Conservation (phyloP, 176 grass and related monocot species). For the Leersia perrieri region DNA sequence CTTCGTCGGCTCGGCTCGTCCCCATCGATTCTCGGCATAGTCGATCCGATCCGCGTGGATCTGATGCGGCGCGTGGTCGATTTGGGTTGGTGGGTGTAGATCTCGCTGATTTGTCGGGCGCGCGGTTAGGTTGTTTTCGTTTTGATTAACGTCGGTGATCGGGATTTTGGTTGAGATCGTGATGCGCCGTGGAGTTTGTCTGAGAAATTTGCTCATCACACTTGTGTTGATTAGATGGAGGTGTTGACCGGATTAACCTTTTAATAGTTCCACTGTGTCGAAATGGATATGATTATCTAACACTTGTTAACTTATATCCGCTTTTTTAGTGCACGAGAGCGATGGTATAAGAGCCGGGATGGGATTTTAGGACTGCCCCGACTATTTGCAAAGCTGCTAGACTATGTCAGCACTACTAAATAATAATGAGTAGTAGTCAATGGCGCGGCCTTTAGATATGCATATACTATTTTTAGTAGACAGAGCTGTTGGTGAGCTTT, state of each 20-base stretch:
- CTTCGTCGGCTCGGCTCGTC: no score
- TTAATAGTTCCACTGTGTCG: background rate
- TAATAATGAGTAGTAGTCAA: conserved; percentile 1
- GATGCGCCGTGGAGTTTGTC: background rate
- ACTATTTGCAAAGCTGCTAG: background rate
- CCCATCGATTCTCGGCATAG: background rate
- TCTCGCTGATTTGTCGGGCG: conserved; percentile 15
- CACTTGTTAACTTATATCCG: background rate
- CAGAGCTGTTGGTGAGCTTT: background rate
- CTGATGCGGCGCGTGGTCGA: background rate
- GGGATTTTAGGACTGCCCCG: background rate
- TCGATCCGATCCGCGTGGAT: conserved; percentile 6
- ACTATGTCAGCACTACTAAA: background rate
- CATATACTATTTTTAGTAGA: conserved; percentile 32
- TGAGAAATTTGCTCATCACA: background rate
- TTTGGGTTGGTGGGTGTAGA: conserved; percentile 4
- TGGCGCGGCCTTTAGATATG: background rate
- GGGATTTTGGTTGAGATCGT: background rate
- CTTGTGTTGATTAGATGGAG: background rate
- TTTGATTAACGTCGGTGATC: background rate
- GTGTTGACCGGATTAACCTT: background rate
- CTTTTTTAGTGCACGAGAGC: background rate
- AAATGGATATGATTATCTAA: background rate
- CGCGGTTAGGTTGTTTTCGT: background rate
- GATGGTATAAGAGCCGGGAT: background rate